Evolutionary conservation across 2,329 filamentous ascomycete genomes (phyloP).

Genomic region (Venturia effusa): DNA sequence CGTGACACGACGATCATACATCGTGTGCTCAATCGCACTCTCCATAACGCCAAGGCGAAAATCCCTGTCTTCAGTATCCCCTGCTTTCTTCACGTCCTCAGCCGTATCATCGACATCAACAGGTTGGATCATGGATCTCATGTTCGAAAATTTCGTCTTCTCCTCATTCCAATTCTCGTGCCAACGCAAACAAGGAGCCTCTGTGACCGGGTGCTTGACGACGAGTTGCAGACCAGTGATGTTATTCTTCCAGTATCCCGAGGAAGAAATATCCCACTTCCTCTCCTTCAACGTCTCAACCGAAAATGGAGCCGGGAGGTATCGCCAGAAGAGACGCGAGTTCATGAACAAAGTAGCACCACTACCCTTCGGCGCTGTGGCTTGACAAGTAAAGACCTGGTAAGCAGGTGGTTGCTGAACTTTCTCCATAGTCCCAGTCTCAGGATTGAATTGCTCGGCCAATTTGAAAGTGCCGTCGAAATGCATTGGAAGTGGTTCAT

Average conservation of each 20-base stretch:
- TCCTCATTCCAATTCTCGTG: constrained; percentile 44
- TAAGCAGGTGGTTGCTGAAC: constrained; percentile 27
- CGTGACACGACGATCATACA: constrained; percentile 41
- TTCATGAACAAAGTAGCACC: constrained; percentile 46
- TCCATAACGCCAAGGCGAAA: constrained; percentile 16
- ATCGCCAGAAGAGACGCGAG: constrained; percentile 39
- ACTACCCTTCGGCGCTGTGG: constrained; percentile 36
- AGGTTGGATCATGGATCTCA: constrained; percentile 28
- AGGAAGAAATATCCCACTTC: neutral
- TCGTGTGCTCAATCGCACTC: constrained; percentile 27
- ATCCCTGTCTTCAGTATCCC: constrained; percentile 16
- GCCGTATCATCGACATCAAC: neutral
- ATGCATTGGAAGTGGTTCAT: constrained; percentile 47
- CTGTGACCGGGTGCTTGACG: constrained; percentile 34
- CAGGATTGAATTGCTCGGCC: constrained; percentile 27
- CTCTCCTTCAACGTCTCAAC: neutral
- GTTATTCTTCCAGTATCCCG: neutral
- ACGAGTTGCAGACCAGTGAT: neutral
- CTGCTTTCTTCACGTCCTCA: neutral
- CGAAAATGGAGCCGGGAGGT: constrained; percentile 21
- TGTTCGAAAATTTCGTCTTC: constrained; percentile 42
- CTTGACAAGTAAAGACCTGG: constrained; percentile 42
- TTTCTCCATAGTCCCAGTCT: constrained; percentile 33
- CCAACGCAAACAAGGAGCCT: constrained; percentile 40
- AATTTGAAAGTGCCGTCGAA: constrained; percentile 49